phyloP scores from a whole-genome alignment of 768 basidiomycete genomes.

The Termitomyces titanicus region DNA sequence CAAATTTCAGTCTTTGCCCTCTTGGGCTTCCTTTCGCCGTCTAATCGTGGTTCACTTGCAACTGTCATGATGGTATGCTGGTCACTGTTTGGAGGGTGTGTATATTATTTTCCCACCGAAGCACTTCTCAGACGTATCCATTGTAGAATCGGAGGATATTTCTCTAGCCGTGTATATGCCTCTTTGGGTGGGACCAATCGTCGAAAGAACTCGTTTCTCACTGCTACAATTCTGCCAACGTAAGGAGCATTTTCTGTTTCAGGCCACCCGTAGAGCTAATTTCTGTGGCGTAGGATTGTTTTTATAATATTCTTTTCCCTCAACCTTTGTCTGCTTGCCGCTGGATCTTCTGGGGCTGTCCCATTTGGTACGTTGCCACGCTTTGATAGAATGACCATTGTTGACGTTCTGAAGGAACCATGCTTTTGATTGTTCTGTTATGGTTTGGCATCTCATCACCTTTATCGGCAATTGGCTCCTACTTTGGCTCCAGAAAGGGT shows the following conservation, averaged over 20 bases:
- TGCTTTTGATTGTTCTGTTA: conserved; percentile 76
- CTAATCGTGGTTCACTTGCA: conserved; percentile 90
- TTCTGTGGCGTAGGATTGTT: conserved; percentile 50
- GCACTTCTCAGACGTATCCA: conserved; percentile 1
- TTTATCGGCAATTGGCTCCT: conserved; percentile 80
- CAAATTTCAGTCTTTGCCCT: conserved; percentile 73
- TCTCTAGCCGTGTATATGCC: conserved; percentile 78
- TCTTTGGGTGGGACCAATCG: conserved; percentile 77
- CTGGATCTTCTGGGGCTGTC: conserved; percentile 91
- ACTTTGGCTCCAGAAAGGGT: conserved; percentile 83
- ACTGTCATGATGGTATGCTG: conserved; percentile 94
- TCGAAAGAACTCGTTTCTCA: conserved; percentile 80
- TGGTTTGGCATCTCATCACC: conserved; percentile 97
- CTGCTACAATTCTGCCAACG: conserved; percentile 87
- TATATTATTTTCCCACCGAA: background rate
- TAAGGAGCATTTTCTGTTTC: conserved; percentile 31
- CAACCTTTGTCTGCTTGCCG: conserved; percentile 82
- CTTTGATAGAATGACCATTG: background rate
- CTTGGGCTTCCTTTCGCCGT: conserved; percentile 91
- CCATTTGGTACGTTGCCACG: conserved; percentile 69
- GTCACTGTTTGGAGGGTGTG: conserved; percentile 87
- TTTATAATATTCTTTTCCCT: conserved; percentile 87
- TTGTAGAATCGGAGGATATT: conserved; percentile 79
- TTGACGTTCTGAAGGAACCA: conserved; percentile 51
- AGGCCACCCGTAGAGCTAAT: background rate